phyloP scores from a whole-genome alignment of 2,329 filamentous ascomycete species.

The Phoma sp. region DNA sequence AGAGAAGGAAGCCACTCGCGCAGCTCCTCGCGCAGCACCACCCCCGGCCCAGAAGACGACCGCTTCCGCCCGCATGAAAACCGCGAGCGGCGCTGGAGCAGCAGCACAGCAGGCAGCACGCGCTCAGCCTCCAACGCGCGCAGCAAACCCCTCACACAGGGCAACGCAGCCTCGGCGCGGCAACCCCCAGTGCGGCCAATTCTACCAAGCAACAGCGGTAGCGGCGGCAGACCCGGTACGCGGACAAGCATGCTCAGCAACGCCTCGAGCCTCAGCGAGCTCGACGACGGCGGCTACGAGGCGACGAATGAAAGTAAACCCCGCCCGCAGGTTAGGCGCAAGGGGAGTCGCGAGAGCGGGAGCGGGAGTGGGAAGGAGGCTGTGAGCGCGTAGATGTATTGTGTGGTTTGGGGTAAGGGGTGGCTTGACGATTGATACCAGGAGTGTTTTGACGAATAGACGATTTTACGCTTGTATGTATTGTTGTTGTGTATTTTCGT shows the following conservation, averaged over 20 bases:
- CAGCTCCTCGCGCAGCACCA: conserved; percentile 40
- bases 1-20: conserved; percentile 39
- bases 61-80: conserved; percentile 29
- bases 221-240: conserved; percentile 40
- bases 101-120: conserved; percentile 38
- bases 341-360: conserved; percentile 11
- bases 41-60: conserved; percentile 38
- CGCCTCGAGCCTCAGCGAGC: conserved; percentile 29
- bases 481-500: too few relatives aligned
- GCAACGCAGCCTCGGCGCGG: conserved; percentile 37
- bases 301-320: conserved; percentile 8
- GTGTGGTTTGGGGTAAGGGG: too few relatives aligned
- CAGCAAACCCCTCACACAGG: conserved; percentile 27
- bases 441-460: too few relatives aligned
- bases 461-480: too few relatives aligned
- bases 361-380: conserved; percentile 14
- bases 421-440: conserved; percentile 9
- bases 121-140: conserved; percentile 27
- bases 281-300: conserved; percentile 22
- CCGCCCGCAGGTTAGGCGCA: neutral
- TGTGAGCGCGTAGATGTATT: neutral
- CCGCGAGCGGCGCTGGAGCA: conserved; percentile 43
- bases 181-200: conserved; percentile 26
- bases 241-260: conserved; percentile 43
- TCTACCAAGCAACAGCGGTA: conserved; percentile 31